These are phyloP conservation scores for Capsicum rhomboideum DNA, from an alignment of 257 asterid genomes.

Conservation along the genomic window DNA sequence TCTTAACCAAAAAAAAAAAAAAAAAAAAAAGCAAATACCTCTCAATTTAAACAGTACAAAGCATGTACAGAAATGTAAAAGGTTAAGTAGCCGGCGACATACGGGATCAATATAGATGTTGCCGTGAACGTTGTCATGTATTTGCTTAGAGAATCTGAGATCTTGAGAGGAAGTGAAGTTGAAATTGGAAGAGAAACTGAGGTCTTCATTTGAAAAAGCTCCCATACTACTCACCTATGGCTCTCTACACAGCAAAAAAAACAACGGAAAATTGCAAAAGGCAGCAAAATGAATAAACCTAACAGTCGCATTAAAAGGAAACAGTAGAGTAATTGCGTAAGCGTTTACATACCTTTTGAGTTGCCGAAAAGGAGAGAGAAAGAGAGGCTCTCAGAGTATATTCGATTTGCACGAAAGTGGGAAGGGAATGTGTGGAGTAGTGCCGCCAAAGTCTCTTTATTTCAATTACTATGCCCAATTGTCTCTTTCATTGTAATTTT, in stretches of 20 bases:
- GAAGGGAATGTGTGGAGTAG: constrained; percentile 4
- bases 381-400: neutral
- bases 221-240: too few species aligned
- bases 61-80: neutral
- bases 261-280: neutral
- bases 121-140: constrained; percentile 87
- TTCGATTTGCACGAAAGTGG: constrained; percentile 3
- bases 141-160: constrained; percentile 53
- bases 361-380: neutral
- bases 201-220: constrained; percentile 29
- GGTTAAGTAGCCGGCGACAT: neutral
- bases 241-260: constrained; percentile 4
- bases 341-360: constrained; percentile 15
- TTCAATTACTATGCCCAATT: neutral
- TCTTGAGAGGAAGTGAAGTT: constrained; percentile 39
- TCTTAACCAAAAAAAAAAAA: neutral
- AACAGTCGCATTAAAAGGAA: neutral
- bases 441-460: constrained; percentile 16
- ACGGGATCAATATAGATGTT: constrained; percentile 78
- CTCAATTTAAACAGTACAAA: neutral
- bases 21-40: neutral
- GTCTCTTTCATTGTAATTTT: neutral
- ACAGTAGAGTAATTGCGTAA: neutral
- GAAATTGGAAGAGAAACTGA: constrained; percentile 21
- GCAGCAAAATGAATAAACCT: neutral